A percentile compares a stretch with the other conserved stretches of the same genome.
These are phyloP conservation scores for Geosmithia morbida DNA, from an alignment of 2,329 filamentous ascomycete genomes.

Conservation along the genomic window DNA sequence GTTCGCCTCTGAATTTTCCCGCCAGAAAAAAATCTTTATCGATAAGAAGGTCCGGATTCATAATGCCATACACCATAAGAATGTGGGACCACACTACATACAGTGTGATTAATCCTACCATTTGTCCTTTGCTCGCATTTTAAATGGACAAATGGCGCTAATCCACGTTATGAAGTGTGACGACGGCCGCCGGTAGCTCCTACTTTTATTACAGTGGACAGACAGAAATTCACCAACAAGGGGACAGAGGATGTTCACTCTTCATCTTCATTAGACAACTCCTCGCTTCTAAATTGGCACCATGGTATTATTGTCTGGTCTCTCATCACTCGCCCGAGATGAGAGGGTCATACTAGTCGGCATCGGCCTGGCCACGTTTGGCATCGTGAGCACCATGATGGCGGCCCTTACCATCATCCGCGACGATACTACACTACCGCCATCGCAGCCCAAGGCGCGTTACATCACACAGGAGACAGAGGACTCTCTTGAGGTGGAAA, in stretches of 20 bases:
- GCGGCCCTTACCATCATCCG: constrained; percentile 44
- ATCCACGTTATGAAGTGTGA: neutral
- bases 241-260: neutral
- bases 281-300: constrained; percentile 3
- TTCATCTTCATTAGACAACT: neutral
- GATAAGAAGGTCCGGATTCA: too few species aligned
- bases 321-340: constrained; percentile 24
- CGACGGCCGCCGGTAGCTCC: neutral
- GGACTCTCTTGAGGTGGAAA: constrained; percentile 51
- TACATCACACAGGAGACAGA: constrained; percentile 66
- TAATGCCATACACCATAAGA: too few species aligned
- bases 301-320: constrained; percentile 22
- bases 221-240: neutral
- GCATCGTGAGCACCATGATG: constrained; percentile 42
- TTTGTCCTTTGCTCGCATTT: too few species aligned
- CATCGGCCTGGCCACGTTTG: constrained; percentile 42
- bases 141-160: neutral
- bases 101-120: too few species aligned
- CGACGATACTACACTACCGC: constrained; percentile 51
- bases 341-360: constrained; percentile 38
- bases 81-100: too few species aligned
- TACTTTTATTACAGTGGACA: too few species aligned
- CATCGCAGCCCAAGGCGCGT: constrained; percentile 48
- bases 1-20: constrained; percentile 1
- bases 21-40: neutral